Evolutionary conservation across 495 filamentous ascomycete species (phyloP).

Genomic region (Cenococcum geophilum): DNA sequence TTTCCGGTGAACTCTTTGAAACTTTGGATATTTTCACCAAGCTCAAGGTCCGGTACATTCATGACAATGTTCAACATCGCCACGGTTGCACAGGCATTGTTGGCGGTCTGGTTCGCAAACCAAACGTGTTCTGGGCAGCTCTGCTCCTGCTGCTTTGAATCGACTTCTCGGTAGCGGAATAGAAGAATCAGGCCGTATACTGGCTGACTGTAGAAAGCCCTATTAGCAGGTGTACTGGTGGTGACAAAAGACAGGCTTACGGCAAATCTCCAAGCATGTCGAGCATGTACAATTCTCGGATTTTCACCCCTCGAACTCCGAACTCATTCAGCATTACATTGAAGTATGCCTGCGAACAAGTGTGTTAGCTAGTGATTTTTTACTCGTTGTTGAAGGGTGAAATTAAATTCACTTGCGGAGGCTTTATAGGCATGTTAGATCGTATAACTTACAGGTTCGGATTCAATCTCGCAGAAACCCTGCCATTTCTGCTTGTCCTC

Average conservation of each 20-base stretch:
- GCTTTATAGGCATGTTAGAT: no score
- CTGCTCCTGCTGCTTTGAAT: constrained; percentile 50
- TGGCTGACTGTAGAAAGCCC: constrained; percentile 45
- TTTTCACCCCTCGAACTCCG: constrained; percentile 64
- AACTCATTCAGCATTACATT: constrained; percentile 74
- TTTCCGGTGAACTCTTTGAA: constrained; percentile 67
- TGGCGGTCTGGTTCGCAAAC: constrained; percentile 91
- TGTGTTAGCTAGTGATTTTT: no score
- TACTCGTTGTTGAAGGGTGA: no score
- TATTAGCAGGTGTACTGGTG: no score
- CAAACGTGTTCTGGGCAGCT: constrained; percentile 66
- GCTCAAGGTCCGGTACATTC: constrained; percentile 59
- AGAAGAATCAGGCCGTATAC: constrained; percentile 80
- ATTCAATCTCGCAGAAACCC: constrained; percentile 86
- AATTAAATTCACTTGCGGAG: no score
- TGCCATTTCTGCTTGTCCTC: constrained; percentile 51
- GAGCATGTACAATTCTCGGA: constrained; percentile 71
- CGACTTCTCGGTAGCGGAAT: constrained; percentile 62
- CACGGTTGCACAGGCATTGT: constrained; percentile 81
- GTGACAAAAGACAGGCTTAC: no score
- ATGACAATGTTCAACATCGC: constrained; percentile 88
- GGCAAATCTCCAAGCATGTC: constrained; percentile 62
- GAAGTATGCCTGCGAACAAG: constrained; percentile 47
- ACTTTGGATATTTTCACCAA: constrained; percentile 58
- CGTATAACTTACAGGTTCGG: constrained; percentile 64